These are phyloP conservation scores for Protomyces pachydermus DNA, from an alignment of 1,139 yeast genomes.

Conservation along the genomic window DNA sequence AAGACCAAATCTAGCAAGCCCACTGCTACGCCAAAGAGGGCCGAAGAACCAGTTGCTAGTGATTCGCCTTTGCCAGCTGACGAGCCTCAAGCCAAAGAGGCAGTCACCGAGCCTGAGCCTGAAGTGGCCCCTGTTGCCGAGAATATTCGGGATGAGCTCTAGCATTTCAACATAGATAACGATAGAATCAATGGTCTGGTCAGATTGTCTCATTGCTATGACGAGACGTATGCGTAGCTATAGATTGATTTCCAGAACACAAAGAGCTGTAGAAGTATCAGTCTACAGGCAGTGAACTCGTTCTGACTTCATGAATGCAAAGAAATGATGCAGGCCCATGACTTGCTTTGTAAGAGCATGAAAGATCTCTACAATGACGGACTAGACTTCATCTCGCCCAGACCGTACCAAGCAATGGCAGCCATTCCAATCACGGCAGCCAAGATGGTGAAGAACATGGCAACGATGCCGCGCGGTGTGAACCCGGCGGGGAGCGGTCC, in stretches of 20 bases:
- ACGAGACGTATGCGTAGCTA: background rate
- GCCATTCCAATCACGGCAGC: constrained; percentile 75
- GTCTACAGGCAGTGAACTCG: too few relatives aligned
- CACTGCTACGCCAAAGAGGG: background rate
- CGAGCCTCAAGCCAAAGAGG: background rate
- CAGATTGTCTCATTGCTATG: background rate
- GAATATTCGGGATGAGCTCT: background rate
- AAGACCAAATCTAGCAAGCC: background rate
- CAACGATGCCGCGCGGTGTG: constrained; percentile 85
- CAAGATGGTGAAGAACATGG: constrained; percentile 71
- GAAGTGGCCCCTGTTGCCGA: background rate
- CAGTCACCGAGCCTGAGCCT: constrained; percentile 9
- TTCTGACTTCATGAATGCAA: too few relatives aligned
- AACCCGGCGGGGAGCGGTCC: constrained; percentile 70
- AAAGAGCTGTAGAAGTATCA: too few relatives aligned
- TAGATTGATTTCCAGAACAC: too few relatives aligned
- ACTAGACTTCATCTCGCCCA: constrained; percentile 35
- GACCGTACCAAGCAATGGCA: constrained; percentile 74
- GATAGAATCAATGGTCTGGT: too few relatives aligned
- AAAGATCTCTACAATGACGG: too few relatives aligned
- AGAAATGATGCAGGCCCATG: too few relatives aligned
- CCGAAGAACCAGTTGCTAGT: background rate
- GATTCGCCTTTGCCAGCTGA: background rate
- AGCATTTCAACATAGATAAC: background rate
- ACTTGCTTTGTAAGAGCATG: too few relatives aligned